Conservation (phyloP, 2,329 filamentous ascomycete genomes). For the Podosphaera xanthii region DNA sequence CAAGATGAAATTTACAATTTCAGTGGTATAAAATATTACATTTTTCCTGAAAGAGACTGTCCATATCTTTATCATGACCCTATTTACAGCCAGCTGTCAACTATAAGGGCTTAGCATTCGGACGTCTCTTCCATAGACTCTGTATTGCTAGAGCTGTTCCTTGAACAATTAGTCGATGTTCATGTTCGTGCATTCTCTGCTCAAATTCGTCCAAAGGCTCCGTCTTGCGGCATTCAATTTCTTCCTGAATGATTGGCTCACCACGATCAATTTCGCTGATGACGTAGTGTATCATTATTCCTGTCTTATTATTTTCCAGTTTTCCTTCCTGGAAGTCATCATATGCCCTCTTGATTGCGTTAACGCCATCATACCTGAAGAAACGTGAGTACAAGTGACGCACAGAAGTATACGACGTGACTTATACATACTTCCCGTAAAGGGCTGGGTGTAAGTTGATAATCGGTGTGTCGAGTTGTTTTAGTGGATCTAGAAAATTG, state of each 20-base stretch:
- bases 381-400: not conserved
- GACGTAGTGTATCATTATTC: constrained; percentile 80
- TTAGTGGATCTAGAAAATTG: constrained; percentile 36
- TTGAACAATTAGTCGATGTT: constrained; percentile 60
- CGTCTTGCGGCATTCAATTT: constrained; percentile 43
- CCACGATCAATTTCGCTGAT: constrained; percentile 59
- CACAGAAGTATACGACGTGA: not conserved
- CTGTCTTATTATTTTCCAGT: constrained; percentile 43
- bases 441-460: constrained; percentile 49
- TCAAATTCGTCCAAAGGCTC: constrained; percentile 44
- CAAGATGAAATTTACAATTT: no score
- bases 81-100: no score
- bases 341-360: constrained; percentile 59
- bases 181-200: constrained; percentile 48
- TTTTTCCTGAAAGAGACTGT: no score
- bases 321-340: constrained; percentile 42
- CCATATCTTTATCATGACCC: no score
- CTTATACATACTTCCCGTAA: constrained; percentile 29
- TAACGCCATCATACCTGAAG: constrained; percentile 41
- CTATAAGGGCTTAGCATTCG: constrained; percentile 2
- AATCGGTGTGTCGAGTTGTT: constrained; percentile 28
- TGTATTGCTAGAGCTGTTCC: constrained; percentile 34
- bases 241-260: constrained; percentile 42
- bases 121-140: constrained; percentile 16
- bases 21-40: no score